Evolutionary conservation across 1,284 basidiomycete species (phyloP).

Genomic region (Anthracocystis walkeri): DNA sequence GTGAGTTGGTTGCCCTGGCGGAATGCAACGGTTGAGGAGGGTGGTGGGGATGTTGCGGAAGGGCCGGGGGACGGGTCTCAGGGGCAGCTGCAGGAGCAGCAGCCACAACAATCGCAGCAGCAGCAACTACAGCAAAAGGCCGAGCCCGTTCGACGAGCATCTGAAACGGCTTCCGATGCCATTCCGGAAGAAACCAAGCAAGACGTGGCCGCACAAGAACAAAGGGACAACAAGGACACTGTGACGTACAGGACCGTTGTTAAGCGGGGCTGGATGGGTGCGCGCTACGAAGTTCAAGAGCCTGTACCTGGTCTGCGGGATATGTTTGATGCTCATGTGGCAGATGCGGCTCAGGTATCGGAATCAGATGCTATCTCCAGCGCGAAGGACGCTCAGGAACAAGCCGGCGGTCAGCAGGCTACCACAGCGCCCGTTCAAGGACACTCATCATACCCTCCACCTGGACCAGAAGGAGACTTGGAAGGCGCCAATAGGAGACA

Average conservation of each 20-base stretch:
- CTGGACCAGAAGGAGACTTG: neutral
- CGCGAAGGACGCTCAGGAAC: neutral
- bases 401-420: neutral
- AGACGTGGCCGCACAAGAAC: neutral
- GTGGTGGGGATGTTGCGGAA: neutral
- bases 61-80: too few relatives aligned
- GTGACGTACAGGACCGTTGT: slow-evolving; percentile 38
- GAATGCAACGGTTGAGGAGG: slow-evolving; percentile 9
- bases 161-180: neutral
- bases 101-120: neutral
- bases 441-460: slow-evolving; percentile 14
- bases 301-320: slow-evolving; percentile 13
- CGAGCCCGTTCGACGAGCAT: neutral
- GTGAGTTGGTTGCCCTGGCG: slow-evolving; percentile 50
- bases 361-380: neutral
- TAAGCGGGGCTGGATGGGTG: slow-evolving; percentile 54
- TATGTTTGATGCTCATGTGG: slow-evolving; percentile 7
- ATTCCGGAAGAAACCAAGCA: neutral
- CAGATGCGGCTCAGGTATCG: neutral
- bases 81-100: too few relatives aligned
- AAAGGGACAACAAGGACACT: slow-evolving; percentile 12
- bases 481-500: slow-evolving; percentile 14
- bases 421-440: neutral
- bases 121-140: neutral
- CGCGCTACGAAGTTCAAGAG: slow-evolving; percentile 46